A percentile compares a stretch with the other conserved stretches of the same genome.
Conservation (phyloP, 345 rosid species). For the Acer saccharum region DNA sequence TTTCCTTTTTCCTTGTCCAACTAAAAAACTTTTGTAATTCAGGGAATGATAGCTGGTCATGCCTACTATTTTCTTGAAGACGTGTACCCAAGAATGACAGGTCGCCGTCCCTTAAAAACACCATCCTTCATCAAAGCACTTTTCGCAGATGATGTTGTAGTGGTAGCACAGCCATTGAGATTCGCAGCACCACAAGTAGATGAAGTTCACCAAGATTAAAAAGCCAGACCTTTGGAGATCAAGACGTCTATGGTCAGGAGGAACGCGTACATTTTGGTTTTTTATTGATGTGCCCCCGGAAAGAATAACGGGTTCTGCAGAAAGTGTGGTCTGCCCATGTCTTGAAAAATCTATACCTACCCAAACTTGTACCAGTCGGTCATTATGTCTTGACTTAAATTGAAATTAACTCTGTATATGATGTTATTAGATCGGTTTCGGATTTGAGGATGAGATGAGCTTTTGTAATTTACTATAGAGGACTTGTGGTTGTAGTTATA, state of each 20-base stretch:
- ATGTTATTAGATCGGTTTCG: constrained; percentile 5
- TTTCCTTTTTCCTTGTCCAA: neutral
- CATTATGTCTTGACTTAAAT: neutral
- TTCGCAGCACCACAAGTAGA: constrained; percentile 76
- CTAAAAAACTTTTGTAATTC: constrained; percentile 20
- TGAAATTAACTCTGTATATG: constrained; percentile 22
- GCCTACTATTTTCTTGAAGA: constrained; percentile 96
- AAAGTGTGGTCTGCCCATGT: neutral
- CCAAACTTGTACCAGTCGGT: neutral
- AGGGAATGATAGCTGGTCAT: constrained; percentile 99
- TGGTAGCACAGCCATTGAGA: constrained; percentile 79
- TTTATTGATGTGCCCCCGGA: neutral
- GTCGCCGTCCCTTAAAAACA: constrained; percentile 77
- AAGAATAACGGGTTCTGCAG: too few species aligned
- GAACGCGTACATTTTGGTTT: neutral
- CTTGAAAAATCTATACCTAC: neutral
- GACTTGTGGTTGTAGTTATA: constrained; percentile 1
- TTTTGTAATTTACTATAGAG: constrained; percentile 20
- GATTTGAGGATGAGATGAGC: constrained; percentile 8
- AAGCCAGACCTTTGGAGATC: constrained; percentile 10
- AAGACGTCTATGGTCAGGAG: neutral
- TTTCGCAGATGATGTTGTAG: constrained; percentile 83
- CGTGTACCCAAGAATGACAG: constrained; percentile 85
- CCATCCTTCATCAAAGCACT: constrained; percentile 77
- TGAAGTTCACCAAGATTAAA: constrained; percentile 68